Base-by-base conservation (phyloP, 2,329 filamentous ascomycete species). In the Calonectria pauciramosa region DNA sequence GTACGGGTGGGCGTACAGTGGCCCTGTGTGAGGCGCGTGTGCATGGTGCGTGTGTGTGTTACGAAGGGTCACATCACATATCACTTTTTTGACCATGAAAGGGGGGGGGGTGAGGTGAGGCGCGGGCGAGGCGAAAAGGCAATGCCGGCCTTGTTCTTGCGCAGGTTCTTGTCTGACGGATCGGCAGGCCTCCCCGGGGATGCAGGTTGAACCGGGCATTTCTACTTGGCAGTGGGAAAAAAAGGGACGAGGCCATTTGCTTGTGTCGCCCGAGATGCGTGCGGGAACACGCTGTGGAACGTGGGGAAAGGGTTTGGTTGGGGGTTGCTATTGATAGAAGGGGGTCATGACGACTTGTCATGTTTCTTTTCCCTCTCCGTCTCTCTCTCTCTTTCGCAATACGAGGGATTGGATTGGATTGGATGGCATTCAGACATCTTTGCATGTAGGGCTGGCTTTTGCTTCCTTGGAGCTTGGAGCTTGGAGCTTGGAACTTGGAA, bases 131-230 rank as follows among this genome's bases (percentile, higher is more conserved):
- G 32, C 32, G 56, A 54, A 10, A 18, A 23, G 16, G 34, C 9
- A 30, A 60, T 38, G n/a, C 36, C 10, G 54, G 34, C 20, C 34
- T 38, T 60, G 56, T 38, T 34, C 34, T 26, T 60, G 34, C 38
- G 56, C 51, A 20, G 51, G 20, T 47, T 47, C 56, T 14, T 60
- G 56, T 60, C 56, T 60, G 56, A 60, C 32, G 56, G 56, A 60
- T 60, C 56, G 56, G 14, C 34, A 60, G n/a, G 10, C 20, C 28
- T n/a, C 5, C 34, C 23, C 32, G 16, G n/a, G 34, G 34, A 60
- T 38, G 32, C 56, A 60, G 56, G 56, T 60, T 36, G 56, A 60
- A 60, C 56, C 56, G 56, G 56, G 23, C 32, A 60, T 38, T 60
- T 60, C 36, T 60, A 60, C 32, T 60, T 60, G 56, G 56, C 56